Base-by-base conservation (phyloP, 257 asterid species). In the Solanum bulbocastanum region DNA sequence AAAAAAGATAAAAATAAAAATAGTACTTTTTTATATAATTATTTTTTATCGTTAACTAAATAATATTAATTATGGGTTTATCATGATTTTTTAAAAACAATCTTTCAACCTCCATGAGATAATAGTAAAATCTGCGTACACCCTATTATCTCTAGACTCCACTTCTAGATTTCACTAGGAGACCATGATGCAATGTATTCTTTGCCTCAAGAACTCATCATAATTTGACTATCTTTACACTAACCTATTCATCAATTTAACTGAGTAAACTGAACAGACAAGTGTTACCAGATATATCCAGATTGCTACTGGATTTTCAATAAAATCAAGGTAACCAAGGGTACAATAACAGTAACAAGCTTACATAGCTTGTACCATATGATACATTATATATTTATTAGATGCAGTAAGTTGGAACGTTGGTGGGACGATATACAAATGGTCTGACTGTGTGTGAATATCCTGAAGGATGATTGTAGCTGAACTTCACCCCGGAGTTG, bases 391-490 rank as follows among this genome's bases (percentile, higher is more conserved):
- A 27, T 15, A 36, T 74, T 68, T 72, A 56, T 88, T 90, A 94
- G 69, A 86, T 86, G 94, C 99, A 96, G 88, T 93, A 96, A 1
- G 96, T 86, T 66, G 99, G 98, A 90, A 89, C 90, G 62, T 49
- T 92, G 83, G 90, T 83, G 0, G 98, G 98, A 35, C 92, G 98
- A 83, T 96, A 95, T 15, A 94, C 98, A 18, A 96, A 95, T 36
- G 98, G 98, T 86, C 92, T 92, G 81, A 96, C 92, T 5, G 94
- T 69, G 65, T 96, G 98, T 73, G 97, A 93, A 89, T 93, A 75
- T 49, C 99, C 99, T 1, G 98, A 96, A n/a, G 92, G 94, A 82
- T 86, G 98, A 65, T 49, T 92, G 92, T 95, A 96, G 87, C 93
- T 90, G 94, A 96, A 96, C 91, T 95, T 96, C 82, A 95, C 91